phyloP scores from a whole-genome alignment of 1,284 basidiomycete species.

The Neolentinus lepideus region DNA sequence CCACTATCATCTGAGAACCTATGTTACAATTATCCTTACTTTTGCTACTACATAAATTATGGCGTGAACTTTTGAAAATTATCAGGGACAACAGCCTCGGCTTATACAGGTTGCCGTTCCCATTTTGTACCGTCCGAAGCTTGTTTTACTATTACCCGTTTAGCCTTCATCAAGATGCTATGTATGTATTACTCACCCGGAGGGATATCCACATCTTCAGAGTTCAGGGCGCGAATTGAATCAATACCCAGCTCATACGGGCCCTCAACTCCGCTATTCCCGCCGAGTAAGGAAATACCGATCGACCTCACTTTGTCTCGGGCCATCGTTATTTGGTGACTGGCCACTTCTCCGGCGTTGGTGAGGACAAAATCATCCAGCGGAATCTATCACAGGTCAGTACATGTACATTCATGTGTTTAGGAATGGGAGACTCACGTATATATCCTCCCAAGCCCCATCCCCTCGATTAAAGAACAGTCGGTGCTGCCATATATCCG shows the following conservation, averaged over 20 bases:
- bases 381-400: constrained; percentile 51
- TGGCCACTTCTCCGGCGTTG: constrained; percentile 71
- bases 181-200: constrained; percentile 24
- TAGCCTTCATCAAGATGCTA: background rate
- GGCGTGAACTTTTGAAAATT: too few relatives aligned
- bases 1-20: too few relatives aligned
- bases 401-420: constrained; percentile 2
- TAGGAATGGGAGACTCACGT: constrained; percentile 38
- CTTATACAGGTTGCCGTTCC: background rate
- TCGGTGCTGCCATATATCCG: constrained; percentile 87
- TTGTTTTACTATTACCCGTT: background rate
- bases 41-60: too few relatives aligned
- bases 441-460: constrained; percentile 79
- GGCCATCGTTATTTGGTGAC: constrained; percentile 67
- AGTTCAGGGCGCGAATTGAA: constrained; percentile 55
- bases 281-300: constrained; percentile 79
- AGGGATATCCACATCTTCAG: constrained; percentile 38
- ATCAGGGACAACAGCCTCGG: too few relatives aligned
- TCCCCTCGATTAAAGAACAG: constrained; percentile 69
- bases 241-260: constrained; percentile 74
- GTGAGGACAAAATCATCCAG: constrained; percentile 79
- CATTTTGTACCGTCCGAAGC: background rate
- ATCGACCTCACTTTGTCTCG: constrained; percentile 71
- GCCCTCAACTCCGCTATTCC: constrained; percentile 64
- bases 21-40: too few relatives aligned